Evolutionary conservation across 75 land plant genomes (phyloP).

Genomic region (Adiantum capillusveneris): DNA sequence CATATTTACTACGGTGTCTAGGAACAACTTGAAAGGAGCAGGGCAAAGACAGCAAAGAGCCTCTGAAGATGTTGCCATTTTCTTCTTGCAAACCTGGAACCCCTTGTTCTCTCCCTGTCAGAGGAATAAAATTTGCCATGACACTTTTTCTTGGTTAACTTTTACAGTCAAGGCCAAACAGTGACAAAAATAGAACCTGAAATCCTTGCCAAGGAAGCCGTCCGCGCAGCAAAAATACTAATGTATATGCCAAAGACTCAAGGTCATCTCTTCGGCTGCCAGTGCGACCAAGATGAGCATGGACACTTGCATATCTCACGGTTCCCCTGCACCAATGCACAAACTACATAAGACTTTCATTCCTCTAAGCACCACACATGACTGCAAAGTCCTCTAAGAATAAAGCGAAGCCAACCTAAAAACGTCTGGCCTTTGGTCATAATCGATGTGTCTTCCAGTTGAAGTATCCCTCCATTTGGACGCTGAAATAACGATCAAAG

Average conservation of each 20-base stretch:
- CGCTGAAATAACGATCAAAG: constrained; percentile 10
- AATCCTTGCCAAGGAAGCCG: constrained; percentile 46
- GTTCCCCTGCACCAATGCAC: constrained; percentile 25
- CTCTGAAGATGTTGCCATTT: constrained; percentile 28
- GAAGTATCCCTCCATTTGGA: constrained; percentile 22
- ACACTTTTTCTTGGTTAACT: too few relatives aligned
- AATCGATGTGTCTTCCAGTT: constrained; percentile 29
- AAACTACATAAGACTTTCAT: background rate
- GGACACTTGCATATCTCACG: constrained; percentile 45
- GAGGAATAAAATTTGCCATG: too few relatives aligned
- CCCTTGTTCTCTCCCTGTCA: constrained; percentile 28
- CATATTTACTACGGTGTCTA: constrained; percentile 21
- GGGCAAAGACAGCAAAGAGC: constrained; percentile 20
- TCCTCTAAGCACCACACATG: background rate
- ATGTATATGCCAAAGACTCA: constrained; percentile 34
- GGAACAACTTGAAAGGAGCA: constrained; percentile 22
- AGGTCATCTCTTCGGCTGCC: constrained; percentile 38
- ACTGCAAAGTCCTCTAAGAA: background rate
- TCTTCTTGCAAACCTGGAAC: constrained; percentile 24
- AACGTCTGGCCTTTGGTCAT: constrained; percentile 40
- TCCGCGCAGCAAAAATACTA: constrained; percentile 35
- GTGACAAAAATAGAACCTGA: too few relatives aligned
- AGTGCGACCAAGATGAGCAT: constrained; percentile 43
- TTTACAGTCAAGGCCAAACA: too few relatives aligned
- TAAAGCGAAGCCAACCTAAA: constrained; percentile 18